Evolutionary conservation across 805 yeast species (phyloP), one percentile per base, ranked within the genome.

Genomic region (Zygosaccharomyces pseudorouxii): DNA sequence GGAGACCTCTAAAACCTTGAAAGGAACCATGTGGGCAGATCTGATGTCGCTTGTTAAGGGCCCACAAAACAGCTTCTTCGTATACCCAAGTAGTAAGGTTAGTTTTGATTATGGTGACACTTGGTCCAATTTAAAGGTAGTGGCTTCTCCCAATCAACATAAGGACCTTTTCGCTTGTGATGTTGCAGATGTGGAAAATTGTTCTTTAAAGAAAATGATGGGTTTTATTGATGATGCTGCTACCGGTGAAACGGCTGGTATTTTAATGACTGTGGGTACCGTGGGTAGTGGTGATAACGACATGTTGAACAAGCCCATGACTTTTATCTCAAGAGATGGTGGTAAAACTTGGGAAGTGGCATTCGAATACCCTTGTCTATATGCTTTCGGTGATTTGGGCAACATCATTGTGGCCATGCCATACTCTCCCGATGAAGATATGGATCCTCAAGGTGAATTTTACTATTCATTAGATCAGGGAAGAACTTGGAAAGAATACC

Each of bases 361-460:
- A 1, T 56, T 80, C 11, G 78, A 79, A 22, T 75, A 72, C 38
- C 78, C 86, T 2, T 71, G 78, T 33, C 51, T 72, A 3, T 79
- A 77, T 52, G 74, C 81, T 1, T 81, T 80, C 68, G 95, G 92
- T 41, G 95, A 88, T 64, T 79, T 77, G 50, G 96, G 96, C 29
- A 85, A 87, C 58, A 64, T 88, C 9, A 75, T 86, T 14, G 64
- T 84, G 2, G 84, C 87, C 1, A 64, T 79, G n/a, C 82, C 84
- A 31, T 67, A 57, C 29, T 58, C 62, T 14, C 60, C 72, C 4
- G 62, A 58, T 4, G 57, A 62, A 0, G 71, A 72, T 45, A 64
- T 65, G 5, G 65, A 68, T 10, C 61, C 64, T 4, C 59, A 67
- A n/a, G 55, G 66, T n/a, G 67, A 66, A 30, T 55, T 73, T 38